phyloP scores from a whole-genome alignment of 2,329 filamentous ascomycete genomes.

The Cladophialophora carrionii region DNA sequence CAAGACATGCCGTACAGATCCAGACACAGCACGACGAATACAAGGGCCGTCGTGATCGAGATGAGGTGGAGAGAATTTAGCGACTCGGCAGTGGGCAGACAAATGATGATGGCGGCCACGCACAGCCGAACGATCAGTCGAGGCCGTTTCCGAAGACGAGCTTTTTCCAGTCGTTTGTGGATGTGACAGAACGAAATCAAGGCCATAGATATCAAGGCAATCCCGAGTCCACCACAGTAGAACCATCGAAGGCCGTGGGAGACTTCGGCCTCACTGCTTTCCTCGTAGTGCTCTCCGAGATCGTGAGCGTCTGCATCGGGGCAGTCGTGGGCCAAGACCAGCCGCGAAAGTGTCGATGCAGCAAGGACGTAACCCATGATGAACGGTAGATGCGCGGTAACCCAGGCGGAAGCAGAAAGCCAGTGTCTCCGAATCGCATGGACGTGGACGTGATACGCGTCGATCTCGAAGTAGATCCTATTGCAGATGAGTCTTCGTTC shows the following conservation, averaged over 20 bases:
- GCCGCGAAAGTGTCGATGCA: conserved; percentile 58
- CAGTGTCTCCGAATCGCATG: conserved; percentile 63
- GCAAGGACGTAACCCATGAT: conserved; percentile 65
- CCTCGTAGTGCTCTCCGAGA: conserved; percentile 57
- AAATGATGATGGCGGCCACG: conserved; percentile 58
- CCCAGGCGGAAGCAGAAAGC: conserved; percentile 57
- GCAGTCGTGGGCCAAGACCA: conserved; percentile 63
- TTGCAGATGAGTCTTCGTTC: not conserved
- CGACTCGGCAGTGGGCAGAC: conserved; percentile 55
- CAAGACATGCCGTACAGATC: conserved; percentile 58
- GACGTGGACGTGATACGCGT: conserved; percentile 58
- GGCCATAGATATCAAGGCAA: conserved; percentile 59
- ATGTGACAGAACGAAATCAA: conserved; percentile 60
- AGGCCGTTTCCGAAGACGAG: conserved; percentile 56
- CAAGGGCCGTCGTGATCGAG: conserved; percentile 51
- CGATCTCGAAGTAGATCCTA: conserved; percentile 66
- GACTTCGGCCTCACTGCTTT: conserved; percentile 57
- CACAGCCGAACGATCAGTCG: conserved; percentile 57
- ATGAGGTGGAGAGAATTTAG: conserved; percentile 55
- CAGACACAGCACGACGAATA: conserved; percentile 53
- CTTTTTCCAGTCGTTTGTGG: conserved; percentile 57
- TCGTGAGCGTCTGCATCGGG: conserved; percentile 52
- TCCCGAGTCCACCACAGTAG: conserved; percentile 65
- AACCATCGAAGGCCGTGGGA: conserved; percentile 61
- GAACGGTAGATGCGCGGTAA: conserved; percentile 62